A percentile compares a stretch with the other conserved stretches of the same genome.
Evolutionary conservation across 2,329 filamentous ascomycete species (phyloP).

Genomic region (Claviceps sp.): DNA sequence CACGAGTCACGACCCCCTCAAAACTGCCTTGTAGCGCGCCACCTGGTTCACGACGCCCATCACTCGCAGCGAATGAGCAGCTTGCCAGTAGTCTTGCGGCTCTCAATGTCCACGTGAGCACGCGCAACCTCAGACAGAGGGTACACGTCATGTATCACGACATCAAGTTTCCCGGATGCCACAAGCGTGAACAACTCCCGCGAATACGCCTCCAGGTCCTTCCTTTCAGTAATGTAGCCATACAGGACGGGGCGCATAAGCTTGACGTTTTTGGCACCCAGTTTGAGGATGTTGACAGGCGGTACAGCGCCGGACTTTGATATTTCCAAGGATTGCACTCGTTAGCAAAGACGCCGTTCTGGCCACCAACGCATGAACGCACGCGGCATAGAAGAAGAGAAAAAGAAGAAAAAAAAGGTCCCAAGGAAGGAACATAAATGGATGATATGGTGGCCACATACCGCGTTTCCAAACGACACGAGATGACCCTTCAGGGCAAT

Average conservation of each 20-base stretch:
- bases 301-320: slow-evolving; percentile 53
- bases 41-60: background rate
- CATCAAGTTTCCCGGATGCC: slow-evolving; percentile 52
- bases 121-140: slow-evolving; percentile 56
- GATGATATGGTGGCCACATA: slow-evolving; percentile 22
- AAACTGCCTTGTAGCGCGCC: too few relatives aligned
- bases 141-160: slow-evolving; percentile 66
- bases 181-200: slow-evolving; percentile 64
- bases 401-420: background rate
- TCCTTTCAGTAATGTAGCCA: slow-evolving; percentile 53
- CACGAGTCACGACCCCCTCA: too few relatives aligned
- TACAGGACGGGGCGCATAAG: slow-evolving; percentile 63
- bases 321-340: too few relatives aligned
- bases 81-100: slow-evolving; percentile 75
- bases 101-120: slow-evolving; percentile 68
- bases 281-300: slow-evolving; percentile 42
- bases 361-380: too few relatives aligned
- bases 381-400: slow-evolving; percentile 5
- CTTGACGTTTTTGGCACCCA: slow-evolving; percentile 64
- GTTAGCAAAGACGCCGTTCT: too few relatives aligned
- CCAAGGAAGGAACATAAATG: too few relatives aligned
- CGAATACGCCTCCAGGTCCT: slow-evolving; percentile 59
- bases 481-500: slow-evolving; percentile 66
- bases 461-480: slow-evolving; percentile 69
- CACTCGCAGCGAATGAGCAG: slow-evolving; percentile 54